phyloP scores from a whole-genome alignment of 768 basidiomycete genomes.

The Cystobasidiopsis lactophilus region DNA sequence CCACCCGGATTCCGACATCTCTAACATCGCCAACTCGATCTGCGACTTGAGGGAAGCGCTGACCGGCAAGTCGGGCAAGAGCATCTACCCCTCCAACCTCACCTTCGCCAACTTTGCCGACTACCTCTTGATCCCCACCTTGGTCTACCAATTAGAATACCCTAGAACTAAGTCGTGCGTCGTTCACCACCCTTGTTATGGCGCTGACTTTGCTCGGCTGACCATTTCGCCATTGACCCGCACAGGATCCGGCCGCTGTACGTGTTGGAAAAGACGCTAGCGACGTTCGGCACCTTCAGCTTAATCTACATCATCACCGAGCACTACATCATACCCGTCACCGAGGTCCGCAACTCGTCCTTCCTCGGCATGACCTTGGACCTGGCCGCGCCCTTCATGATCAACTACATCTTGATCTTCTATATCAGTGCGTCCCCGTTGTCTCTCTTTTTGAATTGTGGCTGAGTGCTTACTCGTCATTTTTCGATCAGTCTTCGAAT shows the following conservation, averaged over 20 bases:
- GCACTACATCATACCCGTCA: constrained; percentile 71
- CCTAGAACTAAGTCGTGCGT: constrained; percentile 63
- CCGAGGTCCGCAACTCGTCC: constrained; percentile 30
- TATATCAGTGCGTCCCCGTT: constrained; percentile 22
- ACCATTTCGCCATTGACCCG: too few relatives aligned
- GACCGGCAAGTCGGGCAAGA: constrained; percentile 36
- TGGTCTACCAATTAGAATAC: constrained; percentile 93
- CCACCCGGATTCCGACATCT: constrained; percentile 44
- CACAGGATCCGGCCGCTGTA: constrained; percentile 40
- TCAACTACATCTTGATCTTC: constrained; percentile 15
- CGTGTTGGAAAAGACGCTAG: constrained; percentile 49
- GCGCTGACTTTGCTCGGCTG: too few relatives aligned
- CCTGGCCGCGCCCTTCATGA: constrained; percentile 75
- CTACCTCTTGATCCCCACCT: constrained; percentile 69
- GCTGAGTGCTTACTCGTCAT: neutral
- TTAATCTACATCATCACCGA: constrained; percentile 72
- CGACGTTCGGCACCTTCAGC: constrained; percentile 87
- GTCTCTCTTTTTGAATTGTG: too few relatives aligned
- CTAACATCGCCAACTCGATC: constrained; percentile 49
- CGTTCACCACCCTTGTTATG: neutral
- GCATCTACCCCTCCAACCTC: constrained; percentile 70
- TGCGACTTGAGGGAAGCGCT: constrained; percentile 57
- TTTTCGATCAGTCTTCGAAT: constrained; percentile 34
- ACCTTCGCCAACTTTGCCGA: constrained; percentile 56
- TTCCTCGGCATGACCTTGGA: constrained; percentile 59